Percentiles rank a stretch among this genome's conserved stretches.
phyloP scores from a whole-genome alignment of 176 grass and related monocot species.

The Lolium multiflorum region DNA sequence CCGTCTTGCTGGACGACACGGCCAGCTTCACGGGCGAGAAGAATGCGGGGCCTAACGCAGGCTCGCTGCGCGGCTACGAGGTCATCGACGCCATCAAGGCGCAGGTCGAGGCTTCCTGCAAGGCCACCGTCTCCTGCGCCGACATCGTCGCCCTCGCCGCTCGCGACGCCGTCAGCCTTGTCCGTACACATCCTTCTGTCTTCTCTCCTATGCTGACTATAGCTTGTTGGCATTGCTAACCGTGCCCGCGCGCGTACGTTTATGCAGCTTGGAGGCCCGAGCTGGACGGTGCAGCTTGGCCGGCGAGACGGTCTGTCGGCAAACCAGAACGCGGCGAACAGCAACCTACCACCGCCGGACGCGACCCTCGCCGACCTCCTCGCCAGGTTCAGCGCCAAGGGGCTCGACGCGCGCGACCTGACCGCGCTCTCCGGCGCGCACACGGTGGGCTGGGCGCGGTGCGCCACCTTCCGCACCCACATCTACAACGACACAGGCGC shows the following conservation, averaged over 20 bases:
- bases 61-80: conserved; percentile 67
- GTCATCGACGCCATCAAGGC: conserved; percentile 74
- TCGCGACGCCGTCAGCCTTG: conserved; percentile 64
- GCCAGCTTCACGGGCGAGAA: conserved; percentile 74
- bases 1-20: conserved; percentile 75
- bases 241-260: neutral
- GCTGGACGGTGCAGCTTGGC: conserved; percentile 68
- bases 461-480: conserved; percentile 65
- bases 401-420: conserved; percentile 62
- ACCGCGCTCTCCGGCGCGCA: conserved; percentile 86
- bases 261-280: conserved; percentile 76
- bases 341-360: conserved; percentile 58
- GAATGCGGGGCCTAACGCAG: conserved; percentile 58
- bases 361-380: conserved; percentile 58
- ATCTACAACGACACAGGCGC: conserved; percentile 72
- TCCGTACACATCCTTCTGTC: neutral
- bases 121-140: conserved; percentile 73
- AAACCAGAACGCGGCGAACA: conserved; percentile 51
- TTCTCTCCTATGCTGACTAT: neutral
- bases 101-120: conserved; percentile 67
- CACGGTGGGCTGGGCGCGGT: conserved; percentile 70
- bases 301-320: conserved; percentile 59
- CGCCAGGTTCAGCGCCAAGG: conserved; percentile 53
- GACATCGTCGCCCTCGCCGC: conserved; percentile 77
- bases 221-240: neutral